These are phyloP conservation scores for Agarophyton chilense DNA, from an alignment of 23 red algal genomes.

Conservation along the genomic window DNA sequence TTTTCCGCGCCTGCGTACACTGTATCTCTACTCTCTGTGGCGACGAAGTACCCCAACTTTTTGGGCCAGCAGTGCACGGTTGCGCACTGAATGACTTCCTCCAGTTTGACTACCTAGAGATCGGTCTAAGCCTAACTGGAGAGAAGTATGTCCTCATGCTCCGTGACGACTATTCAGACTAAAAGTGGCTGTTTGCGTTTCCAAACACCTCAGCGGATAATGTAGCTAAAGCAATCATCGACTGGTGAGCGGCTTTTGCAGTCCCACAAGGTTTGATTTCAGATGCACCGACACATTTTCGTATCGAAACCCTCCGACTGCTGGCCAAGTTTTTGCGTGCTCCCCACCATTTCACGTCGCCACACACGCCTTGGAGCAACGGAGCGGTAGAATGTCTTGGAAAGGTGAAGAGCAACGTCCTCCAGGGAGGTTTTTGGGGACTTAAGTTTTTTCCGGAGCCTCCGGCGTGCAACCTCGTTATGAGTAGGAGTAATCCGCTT, in stretches of 20 bases:
- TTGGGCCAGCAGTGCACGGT: neutral
- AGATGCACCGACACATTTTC: neutral
- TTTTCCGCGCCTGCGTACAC: neutral
- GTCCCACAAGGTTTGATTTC: neutral
- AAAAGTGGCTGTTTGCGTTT: neutral
- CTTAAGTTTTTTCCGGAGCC: too few species aligned
- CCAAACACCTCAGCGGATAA: neutral
- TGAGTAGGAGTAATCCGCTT: too few species aligned
- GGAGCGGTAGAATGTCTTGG: neutral
- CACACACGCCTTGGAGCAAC: neutral
- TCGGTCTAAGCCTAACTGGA: neutral
- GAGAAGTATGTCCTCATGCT: neutral
- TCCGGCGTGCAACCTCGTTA: too few species aligned
- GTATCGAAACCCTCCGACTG: neutral
- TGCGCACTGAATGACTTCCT: neutral
- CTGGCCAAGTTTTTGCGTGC: neutral
- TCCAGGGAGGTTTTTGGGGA: too few species aligned
- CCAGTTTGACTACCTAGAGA: neutral
- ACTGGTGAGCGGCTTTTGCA: conserved; percentile 10
- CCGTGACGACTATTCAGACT: neutral
- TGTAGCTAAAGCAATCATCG: neutral
- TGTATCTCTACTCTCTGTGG: neutral
- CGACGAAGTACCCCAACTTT: neutral
- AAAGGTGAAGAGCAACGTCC: too few species aligned
- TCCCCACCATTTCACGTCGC: neutral